phyloP scores from a whole-genome alignment of 805 yeast genomes.

The Saccharomycopsis selenospora region DNA sequence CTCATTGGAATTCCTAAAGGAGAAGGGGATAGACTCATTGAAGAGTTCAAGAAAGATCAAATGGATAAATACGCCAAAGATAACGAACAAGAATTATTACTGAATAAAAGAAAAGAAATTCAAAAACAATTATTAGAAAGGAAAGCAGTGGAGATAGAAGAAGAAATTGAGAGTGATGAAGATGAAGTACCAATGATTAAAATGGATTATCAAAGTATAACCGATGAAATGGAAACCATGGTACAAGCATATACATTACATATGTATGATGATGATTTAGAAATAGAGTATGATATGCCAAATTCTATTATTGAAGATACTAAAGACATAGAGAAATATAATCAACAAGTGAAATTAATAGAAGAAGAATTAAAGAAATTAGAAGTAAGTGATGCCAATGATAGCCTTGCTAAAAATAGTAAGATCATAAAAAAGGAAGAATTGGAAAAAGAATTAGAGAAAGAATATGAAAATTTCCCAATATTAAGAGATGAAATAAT shows the following conservation, averaged over 20 bases:
- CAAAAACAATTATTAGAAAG: neutral
- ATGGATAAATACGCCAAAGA: neutral
- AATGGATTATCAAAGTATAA: conserved; percentile 32
- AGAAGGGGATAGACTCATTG: neutral
- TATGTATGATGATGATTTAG: conserved; percentile 46
- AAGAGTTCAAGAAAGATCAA: neutral
- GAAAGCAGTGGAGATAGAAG: conserved; percentile 19
- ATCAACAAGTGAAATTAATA: conserved; percentile 35
- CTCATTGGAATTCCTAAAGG: neutral
- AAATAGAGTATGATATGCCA: conserved; percentile 40
- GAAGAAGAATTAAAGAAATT: conserved; percentile 18
- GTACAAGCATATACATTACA: conserved; percentile 48
- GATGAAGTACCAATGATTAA: conserved; percentile 12
- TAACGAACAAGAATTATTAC: neutral
- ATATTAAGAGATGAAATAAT: conserved; percentile 37
- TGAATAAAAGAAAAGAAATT: neutral
- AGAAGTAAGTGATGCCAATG: conserved; percentile 4
- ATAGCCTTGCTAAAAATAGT: conserved; percentile 11
- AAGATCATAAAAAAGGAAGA: conserved; percentile 20
- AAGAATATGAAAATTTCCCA: conserved; percentile 33
- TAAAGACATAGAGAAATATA: conserved; percentile 42
- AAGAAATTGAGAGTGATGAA: conserved; percentile 12
- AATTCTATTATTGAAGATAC: conserved; percentile 33
- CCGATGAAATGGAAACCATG: conserved; percentile 41
- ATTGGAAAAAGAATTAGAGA: conserved; percentile 25